phyloP scores from a whole-genome alignment of 352 stramenopile species.

The Plasmopara viticola region DNA sequence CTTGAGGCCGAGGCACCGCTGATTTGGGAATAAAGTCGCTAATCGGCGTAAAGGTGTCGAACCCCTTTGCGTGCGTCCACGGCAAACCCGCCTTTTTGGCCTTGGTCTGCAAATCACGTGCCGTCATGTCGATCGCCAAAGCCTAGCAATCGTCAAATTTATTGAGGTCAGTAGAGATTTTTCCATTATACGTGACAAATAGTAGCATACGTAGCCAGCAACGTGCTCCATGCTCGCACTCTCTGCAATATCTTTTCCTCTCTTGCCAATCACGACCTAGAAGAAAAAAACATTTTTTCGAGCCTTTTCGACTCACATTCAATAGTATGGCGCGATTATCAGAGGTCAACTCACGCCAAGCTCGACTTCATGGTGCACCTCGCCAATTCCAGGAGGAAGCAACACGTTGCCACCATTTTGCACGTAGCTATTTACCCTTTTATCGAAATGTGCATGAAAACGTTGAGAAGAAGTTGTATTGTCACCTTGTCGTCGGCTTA shows the following conservation, averaged over 20 bases:
- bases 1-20: conserved; percentile 45
- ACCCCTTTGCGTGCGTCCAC: conserved; percentile 71
- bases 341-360: conserved; percentile 44
- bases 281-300: not conserved
- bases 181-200: not conserved
- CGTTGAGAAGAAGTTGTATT: not conserved
- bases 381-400: conserved; percentile 58
- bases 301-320: not conserved
- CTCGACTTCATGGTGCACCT: conserved; percentile 83
- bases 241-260: conserved; percentile 54
- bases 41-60: conserved; percentile 78
- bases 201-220: conserved; percentile 46
- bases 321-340: not conserved
- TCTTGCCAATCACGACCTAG: conserved; percentile 67
- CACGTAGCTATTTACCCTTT: conserved; percentile 39
- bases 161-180: not conserved
- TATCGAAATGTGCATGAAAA: not conserved
- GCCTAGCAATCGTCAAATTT: conserved; percentile 18
- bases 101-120: conserved; percentile 65
- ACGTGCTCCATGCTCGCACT: conserved; percentile 61
- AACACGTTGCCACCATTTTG: conserved; percentile 49
- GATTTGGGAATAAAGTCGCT: conserved; percentile 76
- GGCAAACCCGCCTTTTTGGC: conserved; percentile 69
- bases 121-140: conserved; percentile 79
- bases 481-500: conserved; percentile 63